Percentiles rank a stretch among this genome's conserved stretches.
These are phyloP conservation scores for Aquilaria agallochum DNA, from an alignment of 441 rosid species.

Conservation along the genomic window DNA sequence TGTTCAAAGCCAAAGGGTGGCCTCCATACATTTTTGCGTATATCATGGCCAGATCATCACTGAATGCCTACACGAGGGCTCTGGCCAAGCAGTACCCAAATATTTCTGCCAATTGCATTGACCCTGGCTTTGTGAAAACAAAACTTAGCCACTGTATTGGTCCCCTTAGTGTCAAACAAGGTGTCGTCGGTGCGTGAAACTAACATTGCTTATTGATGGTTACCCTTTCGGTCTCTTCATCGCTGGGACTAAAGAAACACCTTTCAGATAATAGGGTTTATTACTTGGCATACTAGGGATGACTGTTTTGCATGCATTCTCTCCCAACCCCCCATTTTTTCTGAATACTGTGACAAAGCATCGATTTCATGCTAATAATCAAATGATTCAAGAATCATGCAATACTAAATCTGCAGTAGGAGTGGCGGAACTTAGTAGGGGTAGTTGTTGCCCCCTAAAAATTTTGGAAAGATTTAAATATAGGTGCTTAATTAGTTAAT, in stretches of 20 bases:
- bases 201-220: slow-evolving; percentile 24
- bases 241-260: not conserved
- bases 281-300: too few species aligned
- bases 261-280: too few species aligned
- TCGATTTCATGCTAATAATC: too few species aligned
- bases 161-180: slow-evolving; percentile 14
- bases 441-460: too few species aligned
- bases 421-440: too few species aligned
- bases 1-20: slow-evolving; percentile 30
- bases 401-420: too few species aligned
- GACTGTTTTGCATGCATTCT: too few species aligned
- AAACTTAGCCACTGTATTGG: slow-evolving; percentile 8
- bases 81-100: slow-evolving; percentile 26
- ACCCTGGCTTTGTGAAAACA: slow-evolving; percentile 39
- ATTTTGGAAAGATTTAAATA: too few species aligned
- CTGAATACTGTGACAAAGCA: too few species aligned
- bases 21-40: slow-evolving; percentile 20
- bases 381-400: too few species aligned
- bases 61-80: slow-evolving; percentile 41
- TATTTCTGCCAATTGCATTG: slow-evolving; percentile 26
- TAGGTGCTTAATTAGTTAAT: too few species aligned
- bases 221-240: slow-evolving; percentile 37
- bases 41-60: slow-evolving; percentile 25
- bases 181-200: slow-evolving; percentile 25
- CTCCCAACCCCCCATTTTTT: too few species aligned